Percentiles rank a stretch among this genome's conserved stretches.
Evolutionary conservation across 257 asterid genomes (phyloP).

Genomic region (Hygrophila difformis): DNA sequence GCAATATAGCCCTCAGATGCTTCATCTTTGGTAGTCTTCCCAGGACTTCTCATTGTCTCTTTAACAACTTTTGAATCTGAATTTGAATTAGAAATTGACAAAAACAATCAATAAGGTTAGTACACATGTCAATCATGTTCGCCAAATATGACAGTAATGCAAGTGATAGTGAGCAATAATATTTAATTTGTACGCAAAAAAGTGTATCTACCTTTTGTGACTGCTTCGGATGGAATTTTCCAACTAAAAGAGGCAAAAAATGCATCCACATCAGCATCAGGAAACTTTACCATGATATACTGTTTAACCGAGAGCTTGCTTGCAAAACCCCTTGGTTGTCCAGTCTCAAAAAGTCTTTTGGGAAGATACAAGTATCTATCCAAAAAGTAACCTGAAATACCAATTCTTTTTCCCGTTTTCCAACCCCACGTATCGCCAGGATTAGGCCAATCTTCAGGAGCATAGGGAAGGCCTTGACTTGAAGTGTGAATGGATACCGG

Average conservation of each 20-base stretch:
- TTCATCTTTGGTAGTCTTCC: constrained; percentile 19
- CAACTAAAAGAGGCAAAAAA: constrained; percentile 79
- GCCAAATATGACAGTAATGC: neutral
- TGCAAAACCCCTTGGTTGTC: constrained; percentile 29
- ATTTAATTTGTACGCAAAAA: neutral
- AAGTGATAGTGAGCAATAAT: too few species aligned
- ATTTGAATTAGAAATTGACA: neutral
- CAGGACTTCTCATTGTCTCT: constrained; percentile 16
- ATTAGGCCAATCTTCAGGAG: constrained; percentile 76
- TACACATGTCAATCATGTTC: too few species aligned
- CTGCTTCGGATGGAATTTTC: constrained; percentile 53
- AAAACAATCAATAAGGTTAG: constrained; percentile 4
- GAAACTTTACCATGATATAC: constrained; percentile 41
- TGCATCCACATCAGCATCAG: constrained; percentile 39
- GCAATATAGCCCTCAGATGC: constrained; percentile 15
- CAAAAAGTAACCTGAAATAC: constrained; percentile 39
- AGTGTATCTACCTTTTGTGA: constrained; percentile 31
- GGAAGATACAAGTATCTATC: constrained; percentile 77
- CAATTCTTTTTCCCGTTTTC: constrained; percentile 65
- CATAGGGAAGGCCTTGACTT: constrained; percentile 87
- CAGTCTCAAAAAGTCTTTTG: constrained; percentile 23
- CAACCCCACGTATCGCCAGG: constrained; percentile 92
- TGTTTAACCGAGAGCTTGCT: constrained; percentile 60
- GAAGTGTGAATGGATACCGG: constrained; percentile 43
- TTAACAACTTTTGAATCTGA: constrained; percentile 26